Evolutionary conservation across 768 basidiomycete genomes (phyloP).

Genomic region (Holtermannia corniformis): DNA sequence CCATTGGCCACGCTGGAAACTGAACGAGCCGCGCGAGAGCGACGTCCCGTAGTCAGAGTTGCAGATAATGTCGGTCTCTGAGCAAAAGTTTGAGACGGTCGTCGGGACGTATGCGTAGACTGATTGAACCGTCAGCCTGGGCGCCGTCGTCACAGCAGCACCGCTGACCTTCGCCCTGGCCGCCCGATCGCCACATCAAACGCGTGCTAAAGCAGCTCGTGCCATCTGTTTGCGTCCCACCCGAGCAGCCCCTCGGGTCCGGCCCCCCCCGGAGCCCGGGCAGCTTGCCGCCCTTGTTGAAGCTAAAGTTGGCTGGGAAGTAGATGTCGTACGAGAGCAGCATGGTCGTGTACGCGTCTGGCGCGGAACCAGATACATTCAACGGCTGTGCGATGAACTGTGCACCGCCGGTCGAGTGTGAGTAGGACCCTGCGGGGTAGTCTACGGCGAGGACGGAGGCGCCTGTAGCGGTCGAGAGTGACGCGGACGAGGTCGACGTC

Average conservation of each 20-base stretch:
- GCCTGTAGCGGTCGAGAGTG: not conserved
- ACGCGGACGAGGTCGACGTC: not conserved
- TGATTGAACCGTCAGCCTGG: conserved; percentile 26
- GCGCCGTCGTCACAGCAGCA: not conserved
- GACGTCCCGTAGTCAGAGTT: conserved; percentile 42
- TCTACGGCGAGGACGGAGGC: conserved; percentile 20
- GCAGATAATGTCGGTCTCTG: conserved; percentile 46
- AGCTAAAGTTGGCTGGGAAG: conserved; percentile 65
- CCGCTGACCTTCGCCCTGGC: conserved; percentile 52
- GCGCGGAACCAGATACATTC: conserved; percentile 2
- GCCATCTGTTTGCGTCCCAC: conserved; percentile 47
- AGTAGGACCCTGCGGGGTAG: conserved; percentile 32
- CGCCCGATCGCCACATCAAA: conserved; percentile 58
- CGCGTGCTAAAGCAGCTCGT: conserved; percentile 70
- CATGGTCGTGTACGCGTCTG: conserved; percentile 21
- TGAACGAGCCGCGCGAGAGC: conserved; percentile 35
- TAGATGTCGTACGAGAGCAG: conserved; percentile 56
- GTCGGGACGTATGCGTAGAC: conserved; percentile 72
- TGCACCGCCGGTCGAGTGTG: conserved; percentile 26
- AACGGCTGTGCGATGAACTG: conserved; percentile 26
- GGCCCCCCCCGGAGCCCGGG: conserved; percentile 59
- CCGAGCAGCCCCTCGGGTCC: conserved; percentile 34
- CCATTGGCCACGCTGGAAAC: conserved; percentile 45
- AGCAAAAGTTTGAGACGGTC: conserved; percentile 48
- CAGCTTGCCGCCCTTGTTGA: conserved; percentile 72